These are phyloP conservation scores for Phytophthora sp. DNA, from an alignment of 352 stramenopile genomes.

Conservation along the genomic window DNA sequence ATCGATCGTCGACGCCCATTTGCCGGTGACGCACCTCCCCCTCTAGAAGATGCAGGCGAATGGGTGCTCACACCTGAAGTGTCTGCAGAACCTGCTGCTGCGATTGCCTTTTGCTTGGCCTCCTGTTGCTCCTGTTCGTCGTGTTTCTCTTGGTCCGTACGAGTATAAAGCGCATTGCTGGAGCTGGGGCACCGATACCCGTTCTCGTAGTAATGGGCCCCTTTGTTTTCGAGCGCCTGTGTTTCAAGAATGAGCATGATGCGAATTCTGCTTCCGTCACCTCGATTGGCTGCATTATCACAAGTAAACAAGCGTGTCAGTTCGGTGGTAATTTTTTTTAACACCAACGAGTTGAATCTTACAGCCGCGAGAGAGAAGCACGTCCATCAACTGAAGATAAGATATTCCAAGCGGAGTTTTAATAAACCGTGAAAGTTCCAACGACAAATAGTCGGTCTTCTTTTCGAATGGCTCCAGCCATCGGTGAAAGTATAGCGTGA, in stretches of 20 bases:
- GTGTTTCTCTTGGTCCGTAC: constrained; percentile 41
- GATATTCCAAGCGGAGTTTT: constrained; percentile 79
- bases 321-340: too few species aligned
- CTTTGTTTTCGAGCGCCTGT: constrained; percentile 76
- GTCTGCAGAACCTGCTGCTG: constrained; percentile 14
- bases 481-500: constrained; percentile 81
- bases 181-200: constrained; percentile 76
- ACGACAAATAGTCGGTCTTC: constrained; percentile 63
- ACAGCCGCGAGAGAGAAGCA: constrained; percentile 74
- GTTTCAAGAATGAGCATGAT: constrained; percentile 85
- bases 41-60: constrained; percentile 37
- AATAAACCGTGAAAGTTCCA: constrained; percentile 75
- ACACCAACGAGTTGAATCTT: constrained; percentile 24
- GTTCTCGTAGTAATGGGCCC: constrained; percentile 76
- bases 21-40: constrained; percentile 21
- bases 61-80: constrained; percentile 26
- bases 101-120: constrained; percentile 25
- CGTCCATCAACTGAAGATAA: constrained; percentile 85
- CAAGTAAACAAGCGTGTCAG: constrained; percentile 9
- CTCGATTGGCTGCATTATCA: constrained; percentile 43
- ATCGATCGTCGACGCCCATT: constrained; percentile 31
- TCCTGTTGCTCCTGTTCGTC: constrained; percentile 33
- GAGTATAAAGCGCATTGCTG: constrained; percentile 47
- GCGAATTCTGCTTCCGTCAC: constrained; percentile 50
- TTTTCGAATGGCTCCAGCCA: constrained; percentile 80